Base-by-base conservation (phyloP, 2,329 filamentous ascomycete genomes). In the Boeremia lycopersici region DNA sequence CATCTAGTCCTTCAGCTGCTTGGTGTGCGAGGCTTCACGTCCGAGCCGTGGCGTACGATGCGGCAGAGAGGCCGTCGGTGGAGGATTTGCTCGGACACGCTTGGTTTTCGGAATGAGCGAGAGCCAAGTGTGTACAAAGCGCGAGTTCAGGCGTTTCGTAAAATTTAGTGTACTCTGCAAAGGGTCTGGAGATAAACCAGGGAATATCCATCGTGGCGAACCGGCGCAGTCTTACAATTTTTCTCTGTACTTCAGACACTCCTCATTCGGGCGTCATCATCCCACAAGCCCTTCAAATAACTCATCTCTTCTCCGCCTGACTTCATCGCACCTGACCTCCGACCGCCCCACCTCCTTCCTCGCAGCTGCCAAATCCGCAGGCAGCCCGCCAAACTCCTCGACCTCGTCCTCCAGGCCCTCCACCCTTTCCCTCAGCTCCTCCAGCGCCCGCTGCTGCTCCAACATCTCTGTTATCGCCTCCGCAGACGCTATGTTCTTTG, bases 261-360 rank as follows among this genome's bases (percentile, higher is more conserved):
- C 38, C 28, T 19, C n/a, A 42, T n/a, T 9, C 9, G n/a, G 11
- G 1, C 8, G 6, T 48, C 54, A 62, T 51, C 42, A 41, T 38
- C 86, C 85, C 2, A 91, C 85, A 41, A 95, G 71, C 2, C 81
- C 83, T 69, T 93, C 91, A 70, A 96, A 96, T 49, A 91, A 79
- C 28, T 78, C 81, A 71, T 96, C 91, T 48, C 92, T 83, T 62
- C 82, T 81, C 60, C 80, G 80, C 26, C 82, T 86, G 46, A 91
- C 75, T 9, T 77, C 76, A 34, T 82, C 80, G 40, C 96, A 77
- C 66, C 91, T 85, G 2, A 78, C 76, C 56, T 89, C 84, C 38
- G 92, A 75, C 28, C 81, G 78, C 60, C 89, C 88, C 26, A 96
- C 80, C 70, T 90, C 86, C n/a, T 79, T 76, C 62, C 87, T 83